Conservation (phyloP, 1,284 basidiomycete genomes). For the Sparassis latifolia region DNA sequence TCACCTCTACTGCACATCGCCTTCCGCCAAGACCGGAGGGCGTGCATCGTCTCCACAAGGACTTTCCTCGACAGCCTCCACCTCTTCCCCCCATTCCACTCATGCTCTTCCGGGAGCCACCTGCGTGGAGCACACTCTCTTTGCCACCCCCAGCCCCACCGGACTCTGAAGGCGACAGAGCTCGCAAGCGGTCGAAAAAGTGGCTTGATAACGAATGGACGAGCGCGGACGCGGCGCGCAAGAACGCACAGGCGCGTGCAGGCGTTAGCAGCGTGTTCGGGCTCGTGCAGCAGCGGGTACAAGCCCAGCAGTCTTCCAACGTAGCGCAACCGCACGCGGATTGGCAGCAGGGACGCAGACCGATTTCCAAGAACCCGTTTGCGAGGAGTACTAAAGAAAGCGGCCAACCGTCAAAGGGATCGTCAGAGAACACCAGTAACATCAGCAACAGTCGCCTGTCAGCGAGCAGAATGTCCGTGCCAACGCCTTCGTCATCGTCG, state of each 20-base stretch:
- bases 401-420: not conserved
- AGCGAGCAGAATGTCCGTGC: no score
- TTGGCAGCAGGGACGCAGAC: not conserved
- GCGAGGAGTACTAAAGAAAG: not conserved
- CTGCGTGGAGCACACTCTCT: constrained; percentile 28
- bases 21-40: not conserved
- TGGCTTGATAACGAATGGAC: not conserved
- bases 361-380: constrained; percentile 3
- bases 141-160: constrained; percentile 1
- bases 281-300: constrained; percentile 11
- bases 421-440: not conserved
- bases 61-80: not conserved
- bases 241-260: constrained; percentile 9
- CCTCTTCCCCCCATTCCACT: constrained; percentile 15
- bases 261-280: constrained; percentile 10
- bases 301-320: not conserved
- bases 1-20: not conserved
- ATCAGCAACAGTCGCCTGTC: not conserved
- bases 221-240: constrained; percentile 7
- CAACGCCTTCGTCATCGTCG: no score
- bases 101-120: constrained; percentile 40
- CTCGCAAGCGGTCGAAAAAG: constrained; percentile 2
- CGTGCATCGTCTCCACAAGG: not conserved
- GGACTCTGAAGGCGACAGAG: constrained; percentile 2
- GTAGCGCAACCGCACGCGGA: not conserved